A percentile compares a stretch with the other conserved stretches of the same genome.
phyloP scores from a whole-genome alignment of 768 basidiomycete species.

The Pleurotus cornucopiae region DNA sequence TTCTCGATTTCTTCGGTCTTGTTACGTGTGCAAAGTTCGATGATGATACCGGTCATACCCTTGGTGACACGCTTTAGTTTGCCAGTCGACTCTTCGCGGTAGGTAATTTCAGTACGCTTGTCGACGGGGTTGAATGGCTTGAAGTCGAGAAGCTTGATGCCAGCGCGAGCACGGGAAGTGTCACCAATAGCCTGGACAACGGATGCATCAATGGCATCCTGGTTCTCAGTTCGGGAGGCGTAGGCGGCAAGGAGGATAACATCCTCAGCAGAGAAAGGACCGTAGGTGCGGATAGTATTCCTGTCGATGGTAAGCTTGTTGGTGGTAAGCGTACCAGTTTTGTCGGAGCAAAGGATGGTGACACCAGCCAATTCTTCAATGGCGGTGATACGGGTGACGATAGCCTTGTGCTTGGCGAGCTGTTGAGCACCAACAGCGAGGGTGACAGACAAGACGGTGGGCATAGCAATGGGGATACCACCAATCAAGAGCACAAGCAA shows the following conservation, averaged over 20 bases:
- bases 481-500: conserved; percentile 98
- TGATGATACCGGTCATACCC: conserved; percentile 99
- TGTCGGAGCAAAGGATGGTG: conserved; percentile 98
- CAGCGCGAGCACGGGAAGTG: conserved; percentile 69
- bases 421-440: conserved; percentile 99
- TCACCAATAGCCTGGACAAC: conserved; percentile 81
- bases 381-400: conserved; percentile 98
- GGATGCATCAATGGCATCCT: conserved; percentile 93
- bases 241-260: conserved; percentile 93
- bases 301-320: conserved; percentile 99
- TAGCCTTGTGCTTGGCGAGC: conserved; percentile 98
- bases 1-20: conserved; percentile 92
- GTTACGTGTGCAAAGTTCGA: conserved; percentile 95
- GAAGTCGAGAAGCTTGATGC: conserved; percentile 97
- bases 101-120: conserved; percentile 99
- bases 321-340: conserved; percentile 97
- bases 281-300: conserved; percentile 87
- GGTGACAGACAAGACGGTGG: conserved; percentile 95
- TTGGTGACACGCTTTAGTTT: conserved; percentile 98
- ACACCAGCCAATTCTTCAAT: conserved; percentile 98
- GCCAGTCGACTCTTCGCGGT: conserved; percentile 90
- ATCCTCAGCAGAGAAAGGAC: conserved; percentile 82
- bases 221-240: conserved; percentile 97
- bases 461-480: conserved; percentile 99
- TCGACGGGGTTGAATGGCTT: conserved; percentile 99